Conservation (phyloP, 768 basidiomycete species). For the Tylopilus rubrobrunneus region DNA sequence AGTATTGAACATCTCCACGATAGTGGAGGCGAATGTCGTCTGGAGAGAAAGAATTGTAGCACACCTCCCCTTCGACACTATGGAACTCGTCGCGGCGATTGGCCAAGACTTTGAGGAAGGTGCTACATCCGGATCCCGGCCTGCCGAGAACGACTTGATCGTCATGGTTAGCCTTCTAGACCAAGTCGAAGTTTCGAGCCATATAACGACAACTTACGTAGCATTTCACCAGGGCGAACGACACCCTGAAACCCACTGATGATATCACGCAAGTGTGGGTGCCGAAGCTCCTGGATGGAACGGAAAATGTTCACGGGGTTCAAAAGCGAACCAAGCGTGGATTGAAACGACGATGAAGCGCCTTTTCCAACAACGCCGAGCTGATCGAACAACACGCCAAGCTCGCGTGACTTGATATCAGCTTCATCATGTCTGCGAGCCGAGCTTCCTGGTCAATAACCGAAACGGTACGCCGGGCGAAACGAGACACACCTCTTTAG, state of each 20-base stretch:
- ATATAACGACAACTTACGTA: conserved; percentile 43
- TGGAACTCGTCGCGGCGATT: conserved; percentile 72
- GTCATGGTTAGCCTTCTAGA: neutral
- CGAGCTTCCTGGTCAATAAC: neutral
- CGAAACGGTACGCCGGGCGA: neutral
- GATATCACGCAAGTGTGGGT: conserved; percentile 60
- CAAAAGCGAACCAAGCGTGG: conserved; percentile 60
- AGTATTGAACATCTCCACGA: conserved; percentile 79
- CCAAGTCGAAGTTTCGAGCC: neutral
- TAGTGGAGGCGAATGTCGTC: conserved; percentile 59
- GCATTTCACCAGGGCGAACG: conserved; percentile 63
- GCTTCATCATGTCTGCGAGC: conserved; percentile 42
- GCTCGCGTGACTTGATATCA: conserved; percentile 47
- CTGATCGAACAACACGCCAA: conserved; percentile 59
- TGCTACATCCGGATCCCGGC: conserved; percentile 82
- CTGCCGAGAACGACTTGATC: conserved; percentile 76
- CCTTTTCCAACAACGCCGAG: conserved; percentile 60
- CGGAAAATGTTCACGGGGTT: conserved; percentile 47
- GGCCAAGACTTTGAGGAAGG: conserved; percentile 76
- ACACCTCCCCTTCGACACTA: conserved; percentile 61
- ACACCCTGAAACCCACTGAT: conserved; percentile 52
- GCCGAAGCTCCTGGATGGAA: conserved; percentile 43
- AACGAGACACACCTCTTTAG: conserved; percentile 18
- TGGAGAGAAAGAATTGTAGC: conserved; percentile 73
- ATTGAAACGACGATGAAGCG: conserved; percentile 48